Conservation (phyloP, 192 early-diverging fungal species). For the Coemansia erecta region DNA sequence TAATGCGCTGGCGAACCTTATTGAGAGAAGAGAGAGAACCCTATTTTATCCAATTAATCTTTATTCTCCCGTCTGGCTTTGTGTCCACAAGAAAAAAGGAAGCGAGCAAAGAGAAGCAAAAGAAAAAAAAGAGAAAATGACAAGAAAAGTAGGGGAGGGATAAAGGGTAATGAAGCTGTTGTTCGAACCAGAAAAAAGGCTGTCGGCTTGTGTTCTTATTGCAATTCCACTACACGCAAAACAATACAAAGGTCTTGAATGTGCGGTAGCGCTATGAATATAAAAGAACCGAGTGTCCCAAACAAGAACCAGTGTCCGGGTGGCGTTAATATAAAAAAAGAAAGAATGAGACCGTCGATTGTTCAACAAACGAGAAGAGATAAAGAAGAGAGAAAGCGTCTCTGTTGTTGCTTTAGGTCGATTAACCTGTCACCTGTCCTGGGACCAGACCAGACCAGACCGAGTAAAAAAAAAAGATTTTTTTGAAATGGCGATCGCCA, state of each 20-base stretch:
- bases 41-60: not conserved
- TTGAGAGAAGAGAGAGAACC: not conserved
- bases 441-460: too few species aligned
- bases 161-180: not conserved
- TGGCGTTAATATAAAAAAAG: conserved; percentile 7
- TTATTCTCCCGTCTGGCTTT: not conserved
- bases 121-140: not conserved
- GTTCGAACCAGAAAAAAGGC: not conserved
- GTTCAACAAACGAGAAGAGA: not conserved
- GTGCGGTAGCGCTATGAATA: not conserved
- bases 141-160: not conserved
- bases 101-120: not conserved
- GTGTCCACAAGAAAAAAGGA: not conserved
- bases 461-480: too few species aligned
- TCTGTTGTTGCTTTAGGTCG: too few species aligned
- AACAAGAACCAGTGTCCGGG: not conserved
- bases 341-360: not conserved
- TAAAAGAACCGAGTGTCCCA: not conserved
- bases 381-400: not conserved
- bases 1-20: not conserved
- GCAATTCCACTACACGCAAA: not conserved
- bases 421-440: too few species aligned
- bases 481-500: too few species aligned
- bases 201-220: too few species aligned
- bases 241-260: not conserved